Evolutionary conservation across 2,329 filamentous ascomycete species (phyloP).

Genomic region (Paradendryphiella salina): DNA sequence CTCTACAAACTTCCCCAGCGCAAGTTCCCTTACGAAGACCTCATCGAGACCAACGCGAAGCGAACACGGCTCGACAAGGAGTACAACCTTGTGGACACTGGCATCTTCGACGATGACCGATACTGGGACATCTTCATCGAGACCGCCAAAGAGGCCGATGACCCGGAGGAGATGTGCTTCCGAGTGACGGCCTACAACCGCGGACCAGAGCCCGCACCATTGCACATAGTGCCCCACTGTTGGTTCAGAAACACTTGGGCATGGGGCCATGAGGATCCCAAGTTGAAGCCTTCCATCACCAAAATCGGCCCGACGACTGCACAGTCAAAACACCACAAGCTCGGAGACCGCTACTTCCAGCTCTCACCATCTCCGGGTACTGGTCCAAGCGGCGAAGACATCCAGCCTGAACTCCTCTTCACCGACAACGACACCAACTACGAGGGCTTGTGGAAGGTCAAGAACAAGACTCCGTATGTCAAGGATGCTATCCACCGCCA

Average conservation of each 20-base stretch:
- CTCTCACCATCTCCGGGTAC: slow-evolving; percentile 89
- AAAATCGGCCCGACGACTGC: slow-evolving; percentile 67
- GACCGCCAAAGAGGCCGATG: slow-evolving; percentile 89
- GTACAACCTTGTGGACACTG: slow-evolving; percentile 90
- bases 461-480: slow-evolving; percentile 80
- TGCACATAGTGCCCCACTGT: slow-evolving; percentile 92
- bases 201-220: slow-evolving; percentile 82
- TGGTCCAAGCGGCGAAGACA: slow-evolving; percentile 76
- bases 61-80: slow-evolving; percentile 77
- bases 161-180: slow-evolving; percentile 89
- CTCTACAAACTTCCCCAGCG: slow-evolving; percentile 96
- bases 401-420: slow-evolving; percentile 83
- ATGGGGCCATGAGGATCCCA: slow-evolving; percentile 78
- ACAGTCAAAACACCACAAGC: slow-evolving; percentile 74
- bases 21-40: slow-evolving; percentile 87
- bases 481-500: slow-evolving; percentile 94
- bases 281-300: slow-evolving; percentile 79
- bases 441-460: slow-evolving; percentile 70
- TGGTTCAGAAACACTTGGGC: slow-evolving; percentile 99
- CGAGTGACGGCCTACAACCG: slow-evolving; percentile 96
- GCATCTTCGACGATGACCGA: slow-evolving; percentile 80
- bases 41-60: slow-evolving; percentile 80
- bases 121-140: slow-evolving; percentile 99
- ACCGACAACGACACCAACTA: slow-evolving; percentile 96
- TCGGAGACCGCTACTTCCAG: slow-evolving; percentile 82